Base-by-base conservation (phyloP, 108 stramenopile genomes). In the Cyclotella cryptica region DNA sequence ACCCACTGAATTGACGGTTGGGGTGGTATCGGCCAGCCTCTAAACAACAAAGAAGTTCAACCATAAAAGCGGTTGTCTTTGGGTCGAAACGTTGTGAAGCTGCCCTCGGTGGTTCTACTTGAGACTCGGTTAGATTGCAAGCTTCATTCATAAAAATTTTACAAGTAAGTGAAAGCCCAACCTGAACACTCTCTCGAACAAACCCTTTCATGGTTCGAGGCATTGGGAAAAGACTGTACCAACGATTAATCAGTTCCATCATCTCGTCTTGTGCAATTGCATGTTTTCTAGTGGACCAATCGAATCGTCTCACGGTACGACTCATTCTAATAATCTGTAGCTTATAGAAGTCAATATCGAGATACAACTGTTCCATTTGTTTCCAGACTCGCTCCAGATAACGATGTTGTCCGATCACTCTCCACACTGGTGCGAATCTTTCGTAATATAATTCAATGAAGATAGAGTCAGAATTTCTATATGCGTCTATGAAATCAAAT, bases 201-300 rank as follows among this genome's bases (percentile, higher is more conserved):
- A 69, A 52, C 13, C 67, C 26, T 0, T 69, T 7, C 19, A 69
- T 35, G 0, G 67, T 69, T 7, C 67, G 45, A 7, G 29, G 27
- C 45, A 45, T 52, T 11, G 46, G 49, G 29, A 35, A 52, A 47
- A 69, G 2, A 6, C 47, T 26, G 52, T 52, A 52, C 44, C 30
- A 49, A 0, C 29, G 41, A 28, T 69, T 69, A 24, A 45, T 51
- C 10, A 51, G 52, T 35, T 69, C 68, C 53, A 69, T 29, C 24
- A 35, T 51, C 35, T 69, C 69, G 40, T 70, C 69, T 42, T 70
- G 69, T 0, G 69, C 69, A 9, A 57, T 28, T 0, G 69, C 30
- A 0, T 24, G 11, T 39, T 70, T 70, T 11, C 19, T 22, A 9
- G 69, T 70, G 19, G 6, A n/a, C 26, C 69, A 4, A 21, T 53